Evolutionary conservation across 2,329 filamentous ascomycete species (phyloP).

Genomic region (Furcasterigmium furcatum): DNA sequence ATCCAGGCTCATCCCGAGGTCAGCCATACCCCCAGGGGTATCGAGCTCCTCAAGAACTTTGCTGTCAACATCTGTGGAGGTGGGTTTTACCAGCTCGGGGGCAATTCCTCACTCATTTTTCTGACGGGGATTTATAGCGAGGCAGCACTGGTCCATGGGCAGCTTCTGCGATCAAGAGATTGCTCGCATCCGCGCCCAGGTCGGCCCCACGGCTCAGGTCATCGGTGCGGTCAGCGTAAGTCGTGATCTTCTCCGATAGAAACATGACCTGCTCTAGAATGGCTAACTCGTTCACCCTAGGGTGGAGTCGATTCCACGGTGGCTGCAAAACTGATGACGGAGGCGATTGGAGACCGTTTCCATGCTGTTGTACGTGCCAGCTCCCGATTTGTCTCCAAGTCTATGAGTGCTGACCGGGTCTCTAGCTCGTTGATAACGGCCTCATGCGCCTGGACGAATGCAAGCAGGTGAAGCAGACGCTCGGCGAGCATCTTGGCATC

Average conservation of each 20-base stretch:
- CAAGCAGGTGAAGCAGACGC: conserved; percentile 73
- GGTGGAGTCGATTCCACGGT: conserved; percentile 92
- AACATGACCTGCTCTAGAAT: no score
- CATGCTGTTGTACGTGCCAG: no score
- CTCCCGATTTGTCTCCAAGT: no score
- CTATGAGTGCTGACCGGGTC: no score
- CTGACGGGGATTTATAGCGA: no score
- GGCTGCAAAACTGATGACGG: conserved; percentile 78
- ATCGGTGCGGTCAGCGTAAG: conserved; percentile 43
- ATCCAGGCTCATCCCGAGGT: conserved; percentile 88
- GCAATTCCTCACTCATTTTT: no score
- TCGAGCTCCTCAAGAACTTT: conserved; percentile 76
- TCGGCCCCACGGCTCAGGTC: conserved; percentile 75
- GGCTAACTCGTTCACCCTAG: conserved; percentile 22
- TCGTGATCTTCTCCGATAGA: no score
- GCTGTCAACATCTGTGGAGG: conserved; percentile 78
- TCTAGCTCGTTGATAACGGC: conserved; percentile 81
- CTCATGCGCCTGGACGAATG: conserved; percentile 85
- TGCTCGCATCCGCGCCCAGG: conserved; percentile 71
- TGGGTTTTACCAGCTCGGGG: conserved; percentile 58
- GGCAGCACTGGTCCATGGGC: conserved; percentile 91
- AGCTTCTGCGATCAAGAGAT: conserved; percentile 83
- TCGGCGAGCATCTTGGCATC: conserved; percentile 78
- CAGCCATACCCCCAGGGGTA: conserved; percentile 65
- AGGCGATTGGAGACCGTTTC: conserved; percentile 59